These are phyloP conservation scores for Ganoderma meredithae DNA, from an alignment of 1,284 basidiomycete species.

Conservation along the genomic window DNA sequence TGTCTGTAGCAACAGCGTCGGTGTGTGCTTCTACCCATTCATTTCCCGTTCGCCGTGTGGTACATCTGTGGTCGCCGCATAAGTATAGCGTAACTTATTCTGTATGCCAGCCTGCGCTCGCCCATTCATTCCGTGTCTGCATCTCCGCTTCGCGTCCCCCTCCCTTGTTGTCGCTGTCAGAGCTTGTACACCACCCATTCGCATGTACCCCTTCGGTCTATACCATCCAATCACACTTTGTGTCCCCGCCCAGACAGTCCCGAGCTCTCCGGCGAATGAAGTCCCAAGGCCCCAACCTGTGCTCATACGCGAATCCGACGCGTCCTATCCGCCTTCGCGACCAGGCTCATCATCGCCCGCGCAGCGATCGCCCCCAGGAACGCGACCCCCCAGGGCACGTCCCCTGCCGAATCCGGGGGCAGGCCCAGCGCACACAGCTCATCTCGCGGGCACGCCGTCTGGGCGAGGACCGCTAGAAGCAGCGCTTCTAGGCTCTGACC, in stretches of 20 bases:
- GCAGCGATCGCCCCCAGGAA: neutral
- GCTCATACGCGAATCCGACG: neutral
- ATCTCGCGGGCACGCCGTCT: constrained; percentile 16
- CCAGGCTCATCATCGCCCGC: neutral
- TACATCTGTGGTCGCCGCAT: neutral
- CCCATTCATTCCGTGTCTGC: neutral
- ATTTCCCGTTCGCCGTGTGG: neutral
- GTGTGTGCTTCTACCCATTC: constrained; percentile 3
- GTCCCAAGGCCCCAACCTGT: neutral
- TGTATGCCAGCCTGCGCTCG: neutral
- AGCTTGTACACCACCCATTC: neutral
- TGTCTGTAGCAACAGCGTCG: neutral
- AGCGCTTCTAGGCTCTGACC: neutral
- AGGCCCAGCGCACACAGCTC: neutral
- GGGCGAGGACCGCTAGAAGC: constrained; percentile 22
- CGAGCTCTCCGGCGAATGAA: constrained; percentile 4
- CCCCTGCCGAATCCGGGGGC: neutral
- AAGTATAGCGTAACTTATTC: constrained; percentile 13
- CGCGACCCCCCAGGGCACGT: neutral
- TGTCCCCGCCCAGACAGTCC: neutral
- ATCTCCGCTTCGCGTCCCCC: neutral
- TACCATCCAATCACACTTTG: neutral
- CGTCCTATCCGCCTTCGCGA: neutral
- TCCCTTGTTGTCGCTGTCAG: neutral
- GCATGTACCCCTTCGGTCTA: neutral